Evolutionary conservation across 371 early-diverging fungal species (phyloP), one percentile per base, ranked within the genome.

Genomic region (Mortierella sp.): DNA sequence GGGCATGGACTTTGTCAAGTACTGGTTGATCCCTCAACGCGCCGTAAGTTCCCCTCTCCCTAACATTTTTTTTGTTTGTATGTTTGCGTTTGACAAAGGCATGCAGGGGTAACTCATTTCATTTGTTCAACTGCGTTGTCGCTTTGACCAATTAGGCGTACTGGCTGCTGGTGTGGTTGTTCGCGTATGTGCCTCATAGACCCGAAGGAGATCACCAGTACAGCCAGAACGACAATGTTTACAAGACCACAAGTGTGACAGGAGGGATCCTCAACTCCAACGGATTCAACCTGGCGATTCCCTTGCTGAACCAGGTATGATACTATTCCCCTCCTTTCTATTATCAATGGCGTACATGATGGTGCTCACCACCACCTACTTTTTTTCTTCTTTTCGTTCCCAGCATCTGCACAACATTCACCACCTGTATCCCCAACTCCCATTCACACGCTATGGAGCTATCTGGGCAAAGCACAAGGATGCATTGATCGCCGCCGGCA

Each of bases 401-500:
- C 19, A 55, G 40, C 83, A 82, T 34, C 37, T 81, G 65, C 83
- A 82, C 73, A 82, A 82, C 61, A 82, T 82, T 64, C 83, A 82
- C 4, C 83, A 78, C 44, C 34, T 82, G 45, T 82, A 82, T 64
- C 83, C 83, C 19, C 83, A 82, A n/a, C 26, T 82, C 22, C 83
- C 83, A 26, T 82, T 82, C 53, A 78, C 83, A 4, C 79, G 71
- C 45, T 78, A 82, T 26, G 78, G 75, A 5, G 65, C 58, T 26
- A 78, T 82, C 45, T 82, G 83, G 83, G 55, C 72, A 39, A 82
- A 82, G 65, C 74, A 82, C 70, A 82, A 82, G 68, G 78, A 74
- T 24, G 79, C 78, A 1, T 55, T 82, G 53, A 78, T 78, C 50
- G 79, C 69, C 5, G 83, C 75, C 0, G 83, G 83, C 0, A 82